phyloP scores from a whole-genome alignment of 139 green algal genomes.

The Spirogloea muscicola region DNA sequence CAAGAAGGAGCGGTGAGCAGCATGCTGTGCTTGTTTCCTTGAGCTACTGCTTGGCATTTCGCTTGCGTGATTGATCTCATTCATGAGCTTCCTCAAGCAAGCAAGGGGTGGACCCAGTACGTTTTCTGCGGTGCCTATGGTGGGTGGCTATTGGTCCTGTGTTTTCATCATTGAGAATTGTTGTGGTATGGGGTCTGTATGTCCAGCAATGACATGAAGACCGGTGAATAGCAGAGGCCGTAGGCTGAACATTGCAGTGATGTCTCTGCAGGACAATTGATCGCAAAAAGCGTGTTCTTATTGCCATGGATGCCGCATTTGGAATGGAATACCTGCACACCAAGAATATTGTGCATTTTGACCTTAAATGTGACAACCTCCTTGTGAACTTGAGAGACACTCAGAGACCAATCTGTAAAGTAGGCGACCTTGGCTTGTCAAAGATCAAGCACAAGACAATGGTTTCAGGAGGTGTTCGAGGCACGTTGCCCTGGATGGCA shows the following conservation, averaged over 20 bases:
- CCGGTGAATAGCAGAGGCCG: no score
- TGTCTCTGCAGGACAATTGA: slow-evolving; percentile 36
- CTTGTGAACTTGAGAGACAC: slow-evolving; percentile 63
- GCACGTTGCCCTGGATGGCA: slow-evolving; percentile 69
- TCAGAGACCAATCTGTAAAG: slow-evolving; percentile 33
- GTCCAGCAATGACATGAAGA: no score
- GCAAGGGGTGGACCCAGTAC: no score
- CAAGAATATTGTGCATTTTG: slow-evolving; percentile 87
- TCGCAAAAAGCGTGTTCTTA: slow-evolving; percentile 56
- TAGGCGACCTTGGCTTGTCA: slow-evolving; percentile 70
- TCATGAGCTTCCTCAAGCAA: no score
- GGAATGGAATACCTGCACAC: slow-evolving; percentile 88
- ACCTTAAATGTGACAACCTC: slow-evolving; percentile 92
- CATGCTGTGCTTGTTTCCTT: no score
- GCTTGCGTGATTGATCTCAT: no score
- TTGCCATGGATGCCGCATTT: slow-evolving; percentile 73
- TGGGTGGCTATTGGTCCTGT: no score
- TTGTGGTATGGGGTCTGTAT: no score
- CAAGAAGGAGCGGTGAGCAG: slow-evolving; percentile 55
- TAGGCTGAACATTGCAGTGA: no score
- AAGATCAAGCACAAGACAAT: slow-evolving; percentile 68
- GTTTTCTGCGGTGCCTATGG: no score
- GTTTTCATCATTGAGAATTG: no score
- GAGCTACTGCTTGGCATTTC: no score
- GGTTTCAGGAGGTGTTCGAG: slow-evolving; percentile 68